Conservation (phyloP, 495 filamentous ascomycete genomes). For the Pyronema omphalodes region DNA sequence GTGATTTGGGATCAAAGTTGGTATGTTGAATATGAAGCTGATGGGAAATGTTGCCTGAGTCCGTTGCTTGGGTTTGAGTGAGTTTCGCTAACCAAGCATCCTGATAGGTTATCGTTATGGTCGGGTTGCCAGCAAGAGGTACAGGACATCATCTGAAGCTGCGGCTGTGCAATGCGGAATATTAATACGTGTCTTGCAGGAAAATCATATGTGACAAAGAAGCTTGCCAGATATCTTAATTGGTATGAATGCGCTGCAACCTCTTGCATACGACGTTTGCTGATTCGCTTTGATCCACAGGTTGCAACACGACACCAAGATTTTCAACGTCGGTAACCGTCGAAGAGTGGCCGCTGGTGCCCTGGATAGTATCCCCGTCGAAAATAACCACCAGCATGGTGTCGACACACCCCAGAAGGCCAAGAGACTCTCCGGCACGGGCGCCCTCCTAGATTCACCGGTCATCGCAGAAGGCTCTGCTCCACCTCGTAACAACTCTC, state of each 20-base stretch:
- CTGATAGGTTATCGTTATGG: slow-evolving; percentile 66
- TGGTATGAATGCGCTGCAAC: slow-evolving; percentile 28
- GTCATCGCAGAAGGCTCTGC: background rate
- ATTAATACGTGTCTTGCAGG: slow-evolving; percentile 20
- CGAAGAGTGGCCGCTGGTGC: slow-evolving; percentile 57
- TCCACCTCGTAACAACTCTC: background rate
- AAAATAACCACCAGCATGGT: background rate
- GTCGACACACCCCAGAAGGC: background rate
- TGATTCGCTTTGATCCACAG: background rate
- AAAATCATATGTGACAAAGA: slow-evolving; percentile 97
- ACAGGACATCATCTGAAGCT: background rate
- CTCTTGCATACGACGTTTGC: background rate
- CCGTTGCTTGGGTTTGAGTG: background rate
- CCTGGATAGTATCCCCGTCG: background rate
- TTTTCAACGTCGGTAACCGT: slow-evolving; percentile 93
- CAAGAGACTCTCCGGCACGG: too few species aligned
- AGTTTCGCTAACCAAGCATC: background rate
- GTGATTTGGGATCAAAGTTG: slow-evolving; percentile 86
- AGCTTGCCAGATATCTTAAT: slow-evolving; percentile 81
- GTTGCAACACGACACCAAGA: slow-evolving; percentile 85
- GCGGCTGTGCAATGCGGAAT: background rate
- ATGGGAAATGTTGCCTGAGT: too few species aligned
- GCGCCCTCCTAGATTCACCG: too few species aligned
- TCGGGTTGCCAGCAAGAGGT: slow-evolving; percentile 73
- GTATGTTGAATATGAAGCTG: slow-evolving; percentile 18